Base-by-base conservation (phyloP, 148 eudicot species). In the Heliosperma pusillum region DNA sequence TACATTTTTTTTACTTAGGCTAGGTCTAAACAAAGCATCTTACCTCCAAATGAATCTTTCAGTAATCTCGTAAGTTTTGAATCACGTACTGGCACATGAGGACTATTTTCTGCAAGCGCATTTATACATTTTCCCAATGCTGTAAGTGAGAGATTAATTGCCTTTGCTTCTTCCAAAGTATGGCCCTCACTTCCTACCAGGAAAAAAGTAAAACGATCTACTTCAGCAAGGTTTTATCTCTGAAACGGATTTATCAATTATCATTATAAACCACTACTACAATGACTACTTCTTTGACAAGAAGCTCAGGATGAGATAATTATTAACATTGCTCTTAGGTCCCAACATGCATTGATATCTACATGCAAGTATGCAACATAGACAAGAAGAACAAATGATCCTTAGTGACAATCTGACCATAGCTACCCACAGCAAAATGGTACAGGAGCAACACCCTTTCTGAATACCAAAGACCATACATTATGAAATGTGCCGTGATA, bases 1-100 rank as follows among this genome's bases (percentile, higher is more conserved):
- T 33, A 33, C 5, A 33, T 33, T 36, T 36, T 36, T 36, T 36
- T 36, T 36, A 55, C 8, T 74, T 22, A 9, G 69, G 74, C 63
- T 9, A 10, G 20, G 45, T 40, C 64, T 9, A 64, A 55, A 19
- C 45, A 58, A 50, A 61, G 70, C 66, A 60, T 40, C 87, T 78
- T 74, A 93, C 99, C 99, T 89, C 99, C 99, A 92, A 96, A 96
- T 76, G 99, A 96, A 88, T 96, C 99, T 80, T 72, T 90, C 60
- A 96, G 99, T 82, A 96, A 84, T 85, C 99, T 92, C 12, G 99
- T 96, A 67, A 96, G 97, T 81, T 96, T 96, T 17, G 99, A 96
- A 81, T 96, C 99, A 68, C 99, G 97, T 78, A 96, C 88, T 27
- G 99, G 99, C 42, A 96, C 99, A 86, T 96, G 99, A 72, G 99